A percentile compares a stretch with the other conserved stretches of the same genome.
phyloP scores from a whole-genome alignment of 1,139 yeast species.

The Blastobotrys arbuscula region DNA sequence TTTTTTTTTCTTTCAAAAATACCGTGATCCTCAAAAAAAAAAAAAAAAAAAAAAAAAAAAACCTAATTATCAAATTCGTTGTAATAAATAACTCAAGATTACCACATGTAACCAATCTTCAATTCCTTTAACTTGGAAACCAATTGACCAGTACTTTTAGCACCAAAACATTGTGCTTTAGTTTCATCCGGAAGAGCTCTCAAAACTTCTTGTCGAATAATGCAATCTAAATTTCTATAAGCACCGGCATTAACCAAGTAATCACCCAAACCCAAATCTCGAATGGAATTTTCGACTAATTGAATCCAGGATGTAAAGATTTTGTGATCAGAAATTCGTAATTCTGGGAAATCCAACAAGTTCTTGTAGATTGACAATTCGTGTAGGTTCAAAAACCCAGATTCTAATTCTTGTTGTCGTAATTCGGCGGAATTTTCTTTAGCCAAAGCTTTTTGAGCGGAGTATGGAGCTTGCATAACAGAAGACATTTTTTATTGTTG shows the following conservation, averaged over 20 bases:
- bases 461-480: conserved; percentile 7
- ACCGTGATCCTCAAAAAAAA: too few species aligned
- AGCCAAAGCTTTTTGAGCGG: conserved; percentile 6
- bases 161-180: conserved; percentile 11
- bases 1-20: too few species aligned
- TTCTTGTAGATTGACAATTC: conserved; percentile 10
- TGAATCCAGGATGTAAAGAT: conserved; percentile 12
- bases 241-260: conserved; percentile 11
- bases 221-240: conserved; percentile 11
- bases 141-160: conserved; percentile 11
- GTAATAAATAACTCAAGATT: too few species aligned
- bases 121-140: conserved; percentile 10
- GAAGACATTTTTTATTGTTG: conserved; percentile 5
- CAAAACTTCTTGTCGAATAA: conserved; percentile 11
- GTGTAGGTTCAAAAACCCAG: conserved; percentile 12
- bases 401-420: conserved; percentile 10
- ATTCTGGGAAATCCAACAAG: conserved; percentile 12
- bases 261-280: conserved; percentile 14
- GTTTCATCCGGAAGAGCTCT: conserved; percentile 13
- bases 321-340: conserved; percentile 14
- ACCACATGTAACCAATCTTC: conserved; percentile 15
- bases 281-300: conserved; percentile 11
- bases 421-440: conserved; percentile 4
- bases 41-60: too few species aligned
- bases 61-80: too few species aligned